A percentile compares a stretch with the other conserved stretches of the same genome.
These are phyloP conservation scores for Talaromyces sp. DNA, from an alignment of 2,329 filamentous ascomycete genomes.

Conservation along the genomic window DNA sequence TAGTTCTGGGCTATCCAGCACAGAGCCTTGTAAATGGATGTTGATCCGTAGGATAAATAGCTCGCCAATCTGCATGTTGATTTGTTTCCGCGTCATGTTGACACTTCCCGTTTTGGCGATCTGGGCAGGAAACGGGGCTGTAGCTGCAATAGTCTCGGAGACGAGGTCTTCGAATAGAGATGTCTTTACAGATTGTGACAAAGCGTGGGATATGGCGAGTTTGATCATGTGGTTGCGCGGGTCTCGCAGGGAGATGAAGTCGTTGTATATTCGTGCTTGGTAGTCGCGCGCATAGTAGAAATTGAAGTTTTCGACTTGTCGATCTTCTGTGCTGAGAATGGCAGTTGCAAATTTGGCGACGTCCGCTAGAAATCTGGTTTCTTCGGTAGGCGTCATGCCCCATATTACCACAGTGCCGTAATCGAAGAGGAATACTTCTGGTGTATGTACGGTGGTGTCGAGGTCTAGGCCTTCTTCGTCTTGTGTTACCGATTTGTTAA, in stretches of 20 bases:
- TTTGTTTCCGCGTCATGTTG: slow-evolving; percentile 78
- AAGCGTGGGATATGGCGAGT: slow-evolving; percentile 88
- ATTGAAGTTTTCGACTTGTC: slow-evolving; percentile 97
- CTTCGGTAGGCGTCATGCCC: slow-evolving; percentile 91
- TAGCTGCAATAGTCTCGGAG: slow-evolving; percentile 86
- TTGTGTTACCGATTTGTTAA: slow-evolving; percentile 23
- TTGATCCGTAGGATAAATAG: slow-evolving; percentile 97
- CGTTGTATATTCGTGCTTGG: slow-evolving; percentile 97
- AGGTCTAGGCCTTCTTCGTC: slow-evolving; percentile 60
- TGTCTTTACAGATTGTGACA: slow-evolving; percentile 96
- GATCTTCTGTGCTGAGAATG: slow-evolving; percentile 80
- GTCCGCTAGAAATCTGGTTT: slow-evolving; percentile 87
- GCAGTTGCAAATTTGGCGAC: slow-evolving; percentile 91
- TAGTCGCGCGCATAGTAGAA: slow-evolving; percentile 99
- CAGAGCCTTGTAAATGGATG: slow-evolving; percentile 94
- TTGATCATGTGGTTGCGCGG: slow-evolving; percentile 98
- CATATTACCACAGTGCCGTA: slow-evolving; percentile 98
- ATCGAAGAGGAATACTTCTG: slow-evolving; percentile 93
- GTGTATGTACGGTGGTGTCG: slow-evolving; percentile 83
- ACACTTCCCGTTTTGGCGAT: slow-evolving; percentile 93
- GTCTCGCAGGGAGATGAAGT: slow-evolving; percentile 92
- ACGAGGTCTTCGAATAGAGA: slow-evolving; percentile 95
- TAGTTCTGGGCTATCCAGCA: slow-evolving; percentile 92
- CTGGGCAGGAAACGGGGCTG: slow-evolving; percentile 87
- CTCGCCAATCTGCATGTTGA: slow-evolving; percentile 99